These are phyloP conservation scores for Phialophora tarda DNA, from an alignment of 2,329 filamentous ascomycete species.

Conservation along the genomic window DNA sequence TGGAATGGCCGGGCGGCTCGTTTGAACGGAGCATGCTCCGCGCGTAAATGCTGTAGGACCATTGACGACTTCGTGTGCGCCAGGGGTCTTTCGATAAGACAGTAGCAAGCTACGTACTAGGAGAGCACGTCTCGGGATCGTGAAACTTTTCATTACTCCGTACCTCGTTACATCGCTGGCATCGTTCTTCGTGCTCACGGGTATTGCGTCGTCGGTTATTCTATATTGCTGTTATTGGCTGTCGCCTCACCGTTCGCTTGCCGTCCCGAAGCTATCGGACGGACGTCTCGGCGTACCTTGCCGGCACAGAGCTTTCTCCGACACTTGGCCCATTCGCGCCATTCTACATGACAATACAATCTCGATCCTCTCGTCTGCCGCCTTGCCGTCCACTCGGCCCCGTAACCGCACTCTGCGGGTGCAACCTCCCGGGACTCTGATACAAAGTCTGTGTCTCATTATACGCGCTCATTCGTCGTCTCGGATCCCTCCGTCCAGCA, in stretches of 20 bases:
- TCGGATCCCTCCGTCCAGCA: conserved; percentile 28
- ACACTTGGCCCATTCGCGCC: not conserved
- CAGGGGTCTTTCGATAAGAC: too few relatives aligned
- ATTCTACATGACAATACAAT: conserved; percentile 36
- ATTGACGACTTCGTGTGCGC: too few relatives aligned
- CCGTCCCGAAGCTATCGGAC: not conserved
- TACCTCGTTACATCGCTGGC: not conserved
- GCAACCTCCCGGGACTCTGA: conserved; percentile 13
- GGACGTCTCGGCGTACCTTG: not conserved
- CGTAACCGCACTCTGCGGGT: conserved; percentile 11
- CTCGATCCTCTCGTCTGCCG: conserved; percentile 25
- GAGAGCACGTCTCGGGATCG: conserved; percentile 17
- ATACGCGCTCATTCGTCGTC: conserved; percentile 30
- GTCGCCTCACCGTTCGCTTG: not conserved
- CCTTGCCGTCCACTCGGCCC: conserved; percentile 3
- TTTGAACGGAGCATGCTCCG: too few relatives aligned
- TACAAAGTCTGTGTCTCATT: conserved; percentile 31
- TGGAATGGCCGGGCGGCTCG: too few relatives aligned
- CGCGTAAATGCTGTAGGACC: too few relatives aligned
- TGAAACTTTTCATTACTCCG: conserved; percentile 11
- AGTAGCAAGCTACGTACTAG: too few relatives aligned
- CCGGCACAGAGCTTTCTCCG: not conserved
- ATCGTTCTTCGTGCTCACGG: not conserved
- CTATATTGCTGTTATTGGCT: not conserved
- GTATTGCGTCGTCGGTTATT: not conserved